A percentile compares a stretch with the other conserved stretches of the same genome.
These are phyloP conservation scores for Myotisia sp. DNA, from an alignment of 2,329 filamentous ascomycete genomes.

Conservation along the genomic window DNA sequence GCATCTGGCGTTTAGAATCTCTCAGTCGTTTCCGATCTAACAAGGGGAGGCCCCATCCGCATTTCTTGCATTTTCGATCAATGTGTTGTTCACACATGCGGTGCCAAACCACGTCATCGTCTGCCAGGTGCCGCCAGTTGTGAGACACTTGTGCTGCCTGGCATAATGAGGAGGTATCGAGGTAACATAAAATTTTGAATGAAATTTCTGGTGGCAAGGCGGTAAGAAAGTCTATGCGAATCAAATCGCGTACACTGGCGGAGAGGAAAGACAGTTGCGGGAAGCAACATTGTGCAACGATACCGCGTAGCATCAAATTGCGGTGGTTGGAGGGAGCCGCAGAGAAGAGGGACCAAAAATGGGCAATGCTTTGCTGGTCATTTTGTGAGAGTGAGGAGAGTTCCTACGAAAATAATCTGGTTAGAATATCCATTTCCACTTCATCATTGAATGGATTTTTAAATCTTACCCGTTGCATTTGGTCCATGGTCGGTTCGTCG, in stretches of 20 bases:
- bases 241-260: constrained; percentile 77
- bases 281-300: constrained; percentile 93
- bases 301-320: constrained; percentile 90
- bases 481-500: constrained; percentile 91
- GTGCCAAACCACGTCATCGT: constrained; percentile 96
- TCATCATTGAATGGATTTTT: no score
- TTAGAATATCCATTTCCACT: constrained; percentile 1
- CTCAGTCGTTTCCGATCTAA: constrained; percentile 77
- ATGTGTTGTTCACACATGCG: constrained; percentile 97
- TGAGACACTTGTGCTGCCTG: constrained; percentile 90
- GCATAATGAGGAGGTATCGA: constrained; percentile 88
- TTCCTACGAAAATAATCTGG: constrained; percentile 41
- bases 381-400: constrained; percentile 65
- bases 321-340: constrained; percentile 87
- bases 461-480: constrained; percentile 63
- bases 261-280: constrained; percentile 90
- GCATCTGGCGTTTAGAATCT: constrained; percentile 74
- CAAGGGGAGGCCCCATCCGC: constrained; percentile 84
- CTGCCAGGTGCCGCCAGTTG: constrained; percentile 77
- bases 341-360: constrained; percentile 96
- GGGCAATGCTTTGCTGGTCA: constrained; percentile 89
- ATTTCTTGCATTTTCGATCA: constrained; percentile 83
- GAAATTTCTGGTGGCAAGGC: constrained; percentile 81
- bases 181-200: constrained; percentile 81
- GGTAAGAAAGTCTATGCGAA: constrained; percentile 91